phyloP scores from a whole-genome alignment of 768 basidiomycete species.

The Mrakia gelida region DNA sequence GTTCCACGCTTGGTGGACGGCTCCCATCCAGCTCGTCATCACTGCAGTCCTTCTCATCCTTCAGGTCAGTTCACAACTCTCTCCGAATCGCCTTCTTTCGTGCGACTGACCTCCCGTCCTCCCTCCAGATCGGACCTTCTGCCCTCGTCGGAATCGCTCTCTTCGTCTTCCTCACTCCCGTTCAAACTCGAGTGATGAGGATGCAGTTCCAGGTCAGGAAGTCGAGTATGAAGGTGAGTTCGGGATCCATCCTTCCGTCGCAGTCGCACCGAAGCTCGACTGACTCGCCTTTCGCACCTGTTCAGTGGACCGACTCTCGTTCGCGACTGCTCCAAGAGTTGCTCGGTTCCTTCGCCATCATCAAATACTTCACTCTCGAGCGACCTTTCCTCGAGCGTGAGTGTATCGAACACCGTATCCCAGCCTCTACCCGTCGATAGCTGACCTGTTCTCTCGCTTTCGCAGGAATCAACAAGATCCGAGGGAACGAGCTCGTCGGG shows the following conservation, averaged over 20 bases:
- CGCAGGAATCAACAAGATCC: constrained; percentile 55
- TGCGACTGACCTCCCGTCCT: not conserved
- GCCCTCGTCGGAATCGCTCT: constrained; percentile 67
- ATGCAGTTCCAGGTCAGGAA: constrained; percentile 56
- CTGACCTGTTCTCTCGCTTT: constrained; percentile 11
- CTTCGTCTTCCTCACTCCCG: constrained; percentile 59
- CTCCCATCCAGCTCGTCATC: constrained; percentile 24
- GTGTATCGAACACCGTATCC: constrained; percentile 34
- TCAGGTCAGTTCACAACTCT: not conserved
- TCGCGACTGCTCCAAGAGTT: constrained; percentile 63
- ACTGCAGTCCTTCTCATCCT: not conserved
- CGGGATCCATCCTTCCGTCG: not conserved
- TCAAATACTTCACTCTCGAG: constrained; percentile 74
- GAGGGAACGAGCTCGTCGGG: constrained; percentile 56
- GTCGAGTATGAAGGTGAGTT: constrained; percentile 48
- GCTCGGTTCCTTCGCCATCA: constrained; percentile 54
- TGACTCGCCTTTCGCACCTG: not conserved
- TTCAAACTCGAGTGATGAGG: constrained; percentile 63
- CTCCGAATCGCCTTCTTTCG: too few relatives aligned
- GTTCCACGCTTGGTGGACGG: constrained; percentile 24
- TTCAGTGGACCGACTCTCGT: constrained; percentile 59
- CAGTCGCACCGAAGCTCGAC: too few relatives aligned
- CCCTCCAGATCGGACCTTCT: constrained; percentile 59
- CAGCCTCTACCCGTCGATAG: too few relatives aligned
- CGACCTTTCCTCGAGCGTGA: constrained; percentile 60